Conservation (phyloP, 2,329 filamentous ascomycete genomes). For the Aaosphaeria pasadenensis region DNA sequence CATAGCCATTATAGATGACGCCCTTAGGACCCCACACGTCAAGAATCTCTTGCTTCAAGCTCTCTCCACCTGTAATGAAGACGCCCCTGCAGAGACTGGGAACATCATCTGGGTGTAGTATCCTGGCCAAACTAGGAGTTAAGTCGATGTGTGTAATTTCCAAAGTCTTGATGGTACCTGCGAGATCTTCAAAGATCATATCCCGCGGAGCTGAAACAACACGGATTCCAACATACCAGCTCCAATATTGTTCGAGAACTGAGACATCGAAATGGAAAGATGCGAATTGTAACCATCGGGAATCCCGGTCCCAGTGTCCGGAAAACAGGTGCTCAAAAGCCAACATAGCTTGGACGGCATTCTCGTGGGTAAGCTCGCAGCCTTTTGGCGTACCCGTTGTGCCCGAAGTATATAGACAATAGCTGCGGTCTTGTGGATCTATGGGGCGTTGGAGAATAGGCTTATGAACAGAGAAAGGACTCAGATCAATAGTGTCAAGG, state of each 20-base stretch:
- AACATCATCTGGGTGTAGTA: constrained; percentile 76
- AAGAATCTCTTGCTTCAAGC: constrained; percentile 83
- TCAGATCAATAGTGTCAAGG: constrained; percentile 42
- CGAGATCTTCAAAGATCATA: constrained; percentile 79
- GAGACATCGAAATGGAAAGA: constrained; percentile 95
- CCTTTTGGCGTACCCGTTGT: constrained; percentile 86
- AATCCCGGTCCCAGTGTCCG: constrained; percentile 68
- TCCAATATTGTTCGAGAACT: constrained; percentile 92
- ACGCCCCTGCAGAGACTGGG: constrained; percentile 77
- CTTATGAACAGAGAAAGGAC: constrained; percentile 32
- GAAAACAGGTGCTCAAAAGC: constrained; percentile 77
- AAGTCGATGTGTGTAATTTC: constrained; percentile 87
- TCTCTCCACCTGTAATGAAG: constrained; percentile 90
- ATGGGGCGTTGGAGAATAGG: constrained; percentile 22
- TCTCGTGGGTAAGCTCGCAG: constrained; percentile 84
- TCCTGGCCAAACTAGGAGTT: constrained; percentile 79
- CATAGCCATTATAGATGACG: constrained; percentile 88
- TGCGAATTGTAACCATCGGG: constrained; percentile 88
- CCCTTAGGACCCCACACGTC: constrained; percentile 76
- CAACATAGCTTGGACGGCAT: constrained; percentile 84
- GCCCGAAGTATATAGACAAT: constrained; percentile 84
- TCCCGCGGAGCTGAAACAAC: constrained; percentile 81
- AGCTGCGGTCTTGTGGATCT: constrained; percentile 61
- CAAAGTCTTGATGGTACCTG: constrained; percentile 67
- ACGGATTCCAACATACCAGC: constrained; percentile 85